phyloP scores from a whole-genome alignment of 2,329 filamentous ascomycete species.

The Myriosclerotinia curreyana region DNA sequence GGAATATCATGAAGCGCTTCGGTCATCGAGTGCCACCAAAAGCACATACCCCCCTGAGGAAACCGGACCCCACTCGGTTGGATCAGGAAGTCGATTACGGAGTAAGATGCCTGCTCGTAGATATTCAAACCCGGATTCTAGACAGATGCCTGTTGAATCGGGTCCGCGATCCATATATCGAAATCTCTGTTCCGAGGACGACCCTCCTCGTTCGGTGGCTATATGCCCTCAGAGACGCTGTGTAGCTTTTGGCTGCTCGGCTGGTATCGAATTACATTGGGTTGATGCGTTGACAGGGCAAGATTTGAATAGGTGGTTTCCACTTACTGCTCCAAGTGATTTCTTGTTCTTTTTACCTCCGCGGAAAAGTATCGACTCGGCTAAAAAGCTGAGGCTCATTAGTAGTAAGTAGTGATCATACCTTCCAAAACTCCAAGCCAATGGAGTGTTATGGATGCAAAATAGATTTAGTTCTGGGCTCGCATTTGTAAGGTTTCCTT shows the following conservation, averaged over 20 bases:
- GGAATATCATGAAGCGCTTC: conserved; percentile 26
- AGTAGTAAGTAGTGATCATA: conserved; percentile 45
- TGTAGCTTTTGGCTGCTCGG: conserved; percentile 62
- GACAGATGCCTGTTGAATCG: conserved; percentile 38
- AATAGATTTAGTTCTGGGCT: too few species aligned
- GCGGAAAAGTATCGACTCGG: conserved; percentile 49
- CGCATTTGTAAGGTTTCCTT: background rate
- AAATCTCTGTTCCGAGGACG: conserved; percentile 58
- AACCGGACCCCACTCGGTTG: conserved; percentile 19
- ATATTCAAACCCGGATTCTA: background rate
- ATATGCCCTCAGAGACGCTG: conserved; percentile 63
- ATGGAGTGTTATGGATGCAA: background rate
- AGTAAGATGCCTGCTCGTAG: conserved; percentile 22
- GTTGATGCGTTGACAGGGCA: conserved; percentile 47
- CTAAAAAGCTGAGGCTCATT: conserved; percentile 58
- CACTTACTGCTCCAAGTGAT: conserved; percentile 52
- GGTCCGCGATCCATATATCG: conserved; percentile 40
- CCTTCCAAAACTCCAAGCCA: too few species aligned
- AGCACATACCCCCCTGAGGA: conserved; percentile 24
- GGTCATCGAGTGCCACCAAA: conserved; percentile 17
- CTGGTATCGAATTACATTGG: conserved; percentile 63
- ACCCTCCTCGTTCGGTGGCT: conserved; percentile 62
- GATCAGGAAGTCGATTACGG: conserved; percentile 13
- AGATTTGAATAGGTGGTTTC: conserved; percentile 54
- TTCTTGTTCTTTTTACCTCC: conserved; percentile 59